Evolutionary conservation across 2,329 filamentous ascomycete species (phyloP).

Genomic region (Ceratocystis ficicola): DNA sequence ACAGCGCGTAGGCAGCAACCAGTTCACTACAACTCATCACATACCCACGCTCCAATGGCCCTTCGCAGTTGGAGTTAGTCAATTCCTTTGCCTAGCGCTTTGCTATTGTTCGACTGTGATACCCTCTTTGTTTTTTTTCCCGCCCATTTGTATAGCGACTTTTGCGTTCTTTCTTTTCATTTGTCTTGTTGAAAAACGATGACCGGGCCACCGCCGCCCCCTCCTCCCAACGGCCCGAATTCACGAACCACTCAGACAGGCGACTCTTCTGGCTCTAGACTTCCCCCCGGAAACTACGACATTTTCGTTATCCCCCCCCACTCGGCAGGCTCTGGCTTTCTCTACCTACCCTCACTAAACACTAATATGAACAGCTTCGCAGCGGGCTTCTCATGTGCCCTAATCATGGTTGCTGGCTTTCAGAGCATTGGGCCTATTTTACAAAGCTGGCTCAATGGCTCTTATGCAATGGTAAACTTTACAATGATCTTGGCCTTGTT

Average conservation of each 20-base stretch:
- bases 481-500: slow-evolving; percentile 61
- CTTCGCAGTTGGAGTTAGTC: slow-evolving; percentile 6
- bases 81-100: not conserved
- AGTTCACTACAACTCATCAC: not conserved
- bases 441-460: slow-evolving; percentile 58
- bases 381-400: slow-evolving; percentile 67
- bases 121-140: slow-evolving; percentile 7
- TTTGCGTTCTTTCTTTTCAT: slow-evolving; percentile 9
- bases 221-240: slow-evolving; percentile 59
- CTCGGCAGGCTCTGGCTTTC: slow-evolving; percentile 74
- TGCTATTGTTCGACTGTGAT: slow-evolving; percentile 1
- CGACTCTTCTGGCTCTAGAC: slow-evolving; percentile 46
- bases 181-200: slow-evolving; percentile 27
- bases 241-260: slow-evolving; percentile 45
- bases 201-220: slow-evolving; percentile 58
- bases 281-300: slow-evolving; percentile 87
- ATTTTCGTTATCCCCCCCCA: slow-evolving; percentile 95
- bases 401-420: slow-evolving; percentile 61
- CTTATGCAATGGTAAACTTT: slow-evolving; percentile 59
- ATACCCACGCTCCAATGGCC: slow-evolving; percentile 3
- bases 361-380: slow-evolving; percentile 84
- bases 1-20: slow-evolving; percentile 7
- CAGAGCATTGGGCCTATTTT: slow-evolving; percentile 61
- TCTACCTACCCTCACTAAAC: slow-evolving; percentile 83
- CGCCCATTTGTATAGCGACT: not conserved